Evolutionary conservation across 352 stramenopile genomes (phyloP).

Genomic region (Phytophthora ohioensis): DNA sequence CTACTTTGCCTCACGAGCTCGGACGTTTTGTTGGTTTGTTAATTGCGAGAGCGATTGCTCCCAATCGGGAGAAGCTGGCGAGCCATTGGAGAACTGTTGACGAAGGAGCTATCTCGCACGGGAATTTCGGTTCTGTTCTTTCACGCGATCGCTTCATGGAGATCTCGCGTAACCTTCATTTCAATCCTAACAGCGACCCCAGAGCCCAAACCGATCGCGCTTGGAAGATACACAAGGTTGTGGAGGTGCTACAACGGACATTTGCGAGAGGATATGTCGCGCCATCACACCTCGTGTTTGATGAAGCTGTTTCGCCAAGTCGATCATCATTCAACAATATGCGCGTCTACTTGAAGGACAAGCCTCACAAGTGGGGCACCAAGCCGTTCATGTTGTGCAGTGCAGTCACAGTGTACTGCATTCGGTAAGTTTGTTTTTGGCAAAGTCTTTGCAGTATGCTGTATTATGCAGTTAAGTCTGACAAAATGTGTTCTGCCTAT

Average conservation of each 20-base stretch:
- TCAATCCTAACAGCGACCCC: slow-evolving; percentile 28
- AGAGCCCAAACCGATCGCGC: slow-evolving; percentile 6
- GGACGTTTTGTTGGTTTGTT: slow-evolving; percentile 12
- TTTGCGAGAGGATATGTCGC: slow-evolving; percentile 29
- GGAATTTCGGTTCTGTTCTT: slow-evolving; percentile 18
- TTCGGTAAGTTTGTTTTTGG: slow-evolving; percentile 2
- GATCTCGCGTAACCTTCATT: slow-evolving; percentile 26
- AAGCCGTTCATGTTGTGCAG: slow-evolving; percentile 12
- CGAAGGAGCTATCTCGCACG: slow-evolving; percentile 10
- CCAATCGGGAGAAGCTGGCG: slow-evolving; percentile 17
- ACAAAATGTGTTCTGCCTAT: background rate
- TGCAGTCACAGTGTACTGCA: background rate
- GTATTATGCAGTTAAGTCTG: slow-evolving; percentile 1
- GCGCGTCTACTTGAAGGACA: slow-evolving; percentile 4
- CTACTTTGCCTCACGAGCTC: slow-evolving; percentile 10
- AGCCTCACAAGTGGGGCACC: slow-evolving; percentile 3
- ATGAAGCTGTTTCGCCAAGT: background rate
- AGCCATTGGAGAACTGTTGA: slow-evolving; percentile 26
- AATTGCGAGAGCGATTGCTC: slow-evolving; percentile 10
- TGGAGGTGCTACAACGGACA: slow-evolving; percentile 22
- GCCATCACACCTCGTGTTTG: slow-evolving; percentile 14
- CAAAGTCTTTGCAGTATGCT: background rate
- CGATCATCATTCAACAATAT: slow-evolving; percentile 9
- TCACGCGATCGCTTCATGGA: slow-evolving; percentile 17
- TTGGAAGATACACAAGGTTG: slow-evolving; percentile 33